These are phyloP conservation scores for Trametopsis cervina DNA, from an alignment of 768 basidiomycete genomes.

Conservation along the genomic window DNA sequence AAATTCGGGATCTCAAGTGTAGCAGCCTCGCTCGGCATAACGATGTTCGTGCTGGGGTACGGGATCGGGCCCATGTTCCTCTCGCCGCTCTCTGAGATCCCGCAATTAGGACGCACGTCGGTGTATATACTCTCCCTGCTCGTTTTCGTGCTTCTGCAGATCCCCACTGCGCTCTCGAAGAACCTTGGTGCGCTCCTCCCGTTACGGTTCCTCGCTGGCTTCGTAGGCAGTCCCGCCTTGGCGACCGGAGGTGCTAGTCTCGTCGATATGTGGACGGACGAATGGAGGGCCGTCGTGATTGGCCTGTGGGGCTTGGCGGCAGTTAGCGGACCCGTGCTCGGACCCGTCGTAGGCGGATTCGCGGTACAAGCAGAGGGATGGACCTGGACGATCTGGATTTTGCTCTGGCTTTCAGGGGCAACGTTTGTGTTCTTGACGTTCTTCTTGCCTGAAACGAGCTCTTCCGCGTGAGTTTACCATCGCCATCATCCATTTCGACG, in stretches of 20 bases:
- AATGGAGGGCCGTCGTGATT: constrained; percentile 21
- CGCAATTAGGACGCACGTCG: constrained; percentile 26
- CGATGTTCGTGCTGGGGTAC: constrained; percentile 22
- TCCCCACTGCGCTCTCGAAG: constrained; percentile 26
- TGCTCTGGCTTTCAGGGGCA: constrained; percentile 26
- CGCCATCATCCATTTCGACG: neutral
- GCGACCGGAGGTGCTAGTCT: constrained; percentile 27
- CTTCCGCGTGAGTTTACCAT: constrained; percentile 2
- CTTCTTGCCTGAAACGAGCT: constrained; percentile 26
- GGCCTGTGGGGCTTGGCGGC: constrained; percentile 25
- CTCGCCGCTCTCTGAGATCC: constrained; percentile 27
- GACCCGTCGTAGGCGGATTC: constrained; percentile 28
- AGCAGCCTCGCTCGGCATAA: constrained; percentile 26
- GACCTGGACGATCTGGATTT: constrained; percentile 30
- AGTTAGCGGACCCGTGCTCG: constrained; percentile 24
- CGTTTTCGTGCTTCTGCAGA: constrained; percentile 27
- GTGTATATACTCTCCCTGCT: constrained; percentile 27
- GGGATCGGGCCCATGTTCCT: constrained; percentile 15
- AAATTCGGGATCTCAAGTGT: constrained; percentile 25
- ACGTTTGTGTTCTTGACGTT: constrained; percentile 23
- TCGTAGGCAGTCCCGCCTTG: constrained; percentile 27
- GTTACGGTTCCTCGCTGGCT: constrained; percentile 29
- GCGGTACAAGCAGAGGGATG: constrained; percentile 25
- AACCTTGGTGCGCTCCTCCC: constrained; percentile 27
- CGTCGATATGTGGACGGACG: constrained; percentile 19